Evolutionary conservation across 768 basidiomycete genomes (phyloP).

Genomic region (Trametes cinnabarina): DNA sequence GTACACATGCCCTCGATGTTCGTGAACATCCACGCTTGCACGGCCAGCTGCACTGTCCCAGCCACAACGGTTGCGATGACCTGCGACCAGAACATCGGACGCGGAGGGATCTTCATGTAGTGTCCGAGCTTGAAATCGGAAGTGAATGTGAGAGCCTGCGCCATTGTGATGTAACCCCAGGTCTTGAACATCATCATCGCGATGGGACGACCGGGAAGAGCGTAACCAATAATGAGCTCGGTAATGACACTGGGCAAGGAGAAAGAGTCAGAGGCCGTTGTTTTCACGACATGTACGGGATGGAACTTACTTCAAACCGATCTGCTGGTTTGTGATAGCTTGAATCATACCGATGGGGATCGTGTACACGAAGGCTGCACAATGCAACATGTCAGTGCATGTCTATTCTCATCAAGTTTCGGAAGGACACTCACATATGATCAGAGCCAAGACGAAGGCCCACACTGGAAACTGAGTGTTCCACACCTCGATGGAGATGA

Average conservation of each 20-base stretch:
- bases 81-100: slow-evolving; percentile 45
- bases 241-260: slow-evolving; percentile 76
- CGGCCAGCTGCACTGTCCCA: slow-evolving; percentile 64
- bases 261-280: too few species aligned
- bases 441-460: slow-evolving; percentile 55
- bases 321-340: slow-evolving; percentile 77
- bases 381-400: background rate
- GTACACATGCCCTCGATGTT: slow-evolving; percentile 63
- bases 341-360: slow-evolving; percentile 83
- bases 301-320: slow-evolving; percentile 47
- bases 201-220: slow-evolving; percentile 60
- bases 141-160: slow-evolving; percentile 64
- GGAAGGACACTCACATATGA: slow-evolving; percentile 29
- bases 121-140: slow-evolving; percentile 78
- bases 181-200: slow-evolving; percentile 82
- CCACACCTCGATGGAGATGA: slow-evolving; percentile 62
- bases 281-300: too few species aligned
- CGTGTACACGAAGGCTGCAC: slow-evolving; percentile 53
- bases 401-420: too few species aligned
- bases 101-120: slow-evolving; percentile 66
- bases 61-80: slow-evolving; percentile 56
- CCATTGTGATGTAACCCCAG: slow-evolving; percentile 66
- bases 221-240: slow-evolving; percentile 68
- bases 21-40: slow-evolving; percentile 65
- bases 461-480: slow-evolving; percentile 67